phyloP scores from a whole-genome alignment of 768 basidiomycete species.

The Suillus sp. region DNA sequence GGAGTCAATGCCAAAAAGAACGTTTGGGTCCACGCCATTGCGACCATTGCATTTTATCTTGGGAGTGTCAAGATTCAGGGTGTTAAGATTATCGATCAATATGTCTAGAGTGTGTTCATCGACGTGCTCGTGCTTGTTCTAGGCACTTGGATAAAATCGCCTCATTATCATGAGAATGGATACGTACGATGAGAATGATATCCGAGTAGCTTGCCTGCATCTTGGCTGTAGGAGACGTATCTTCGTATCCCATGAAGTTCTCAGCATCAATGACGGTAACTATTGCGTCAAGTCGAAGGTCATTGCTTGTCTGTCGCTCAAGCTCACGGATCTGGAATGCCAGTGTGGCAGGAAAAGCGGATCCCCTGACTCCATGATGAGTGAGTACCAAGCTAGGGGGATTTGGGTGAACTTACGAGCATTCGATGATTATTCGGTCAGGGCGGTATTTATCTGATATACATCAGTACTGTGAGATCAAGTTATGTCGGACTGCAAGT shows the following conservation, averaged over 20 bases:
- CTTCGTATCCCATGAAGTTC: constrained; percentile 93
- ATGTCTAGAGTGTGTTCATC: constrained; percentile 77
- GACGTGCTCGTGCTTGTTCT: constrained; percentile 93
- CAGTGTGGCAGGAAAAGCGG: constrained; percentile 93
- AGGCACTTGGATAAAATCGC: constrained; percentile 13
- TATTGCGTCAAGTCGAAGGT: constrained; percentile 85
- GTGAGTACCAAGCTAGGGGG: not conserved
- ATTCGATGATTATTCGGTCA: constrained; percentile 93
- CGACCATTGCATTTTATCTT: constrained; percentile 71
- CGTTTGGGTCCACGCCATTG: constrained; percentile 68
- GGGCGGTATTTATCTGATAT: constrained; percentile 74
- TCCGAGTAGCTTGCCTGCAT: constrained; percentile 98
- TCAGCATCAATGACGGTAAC: constrained; percentile 90
- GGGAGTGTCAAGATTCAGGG: constrained; percentile 88
- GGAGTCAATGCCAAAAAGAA: constrained; percentile 92
- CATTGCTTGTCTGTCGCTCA: constrained; percentile 73
- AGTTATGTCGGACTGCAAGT: constrained; percentile 17
- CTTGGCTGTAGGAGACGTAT: constrained; percentile 86
- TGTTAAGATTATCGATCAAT: constrained; percentile 85
- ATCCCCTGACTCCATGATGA: constrained; percentile 57
- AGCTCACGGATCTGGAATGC: constrained; percentile 94
- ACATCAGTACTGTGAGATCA: not conserved
- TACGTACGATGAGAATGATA: constrained; percentile 76
- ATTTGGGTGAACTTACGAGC: constrained; percentile 63
- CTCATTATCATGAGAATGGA: not conserved